phyloP scores from a whole-genome alignment of 108 stramenopile genomes.

The Aurantiochytrium sp. region DNA sequence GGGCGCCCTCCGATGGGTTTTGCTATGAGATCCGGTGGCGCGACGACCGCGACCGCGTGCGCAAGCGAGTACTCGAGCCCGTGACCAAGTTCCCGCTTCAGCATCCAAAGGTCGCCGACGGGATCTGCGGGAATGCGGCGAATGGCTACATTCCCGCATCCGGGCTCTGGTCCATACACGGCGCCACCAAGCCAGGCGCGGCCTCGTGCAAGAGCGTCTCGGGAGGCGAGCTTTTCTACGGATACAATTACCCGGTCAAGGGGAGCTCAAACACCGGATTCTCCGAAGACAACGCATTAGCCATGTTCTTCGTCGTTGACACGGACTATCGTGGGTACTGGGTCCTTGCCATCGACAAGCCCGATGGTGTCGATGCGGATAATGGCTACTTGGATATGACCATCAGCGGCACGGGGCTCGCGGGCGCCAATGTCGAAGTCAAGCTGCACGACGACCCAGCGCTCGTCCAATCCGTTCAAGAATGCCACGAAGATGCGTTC shows the following conservation, averaged over 20 bases:
- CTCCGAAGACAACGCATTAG: neutral
- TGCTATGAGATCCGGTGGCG: slow-evolving; percentile 18
- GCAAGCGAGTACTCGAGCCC: neutral
- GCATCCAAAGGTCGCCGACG: neutral
- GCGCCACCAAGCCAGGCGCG: neutral
- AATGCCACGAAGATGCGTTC: neutral
- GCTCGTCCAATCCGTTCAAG: no score
- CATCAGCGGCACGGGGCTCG: neutral
- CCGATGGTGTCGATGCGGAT: neutral
- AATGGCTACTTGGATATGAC: neutral
- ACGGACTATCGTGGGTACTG: neutral
- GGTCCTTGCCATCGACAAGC: slow-evolving; percentile 14
- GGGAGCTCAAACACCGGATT: neutral
- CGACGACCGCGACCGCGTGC: neutral
- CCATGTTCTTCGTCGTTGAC: slow-evolving; percentile 16
- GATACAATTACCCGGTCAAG: neutral
- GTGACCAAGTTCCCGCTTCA: neutral
- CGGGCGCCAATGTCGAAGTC: neutral
- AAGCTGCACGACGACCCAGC: neutral
- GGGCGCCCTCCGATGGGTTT: neutral
- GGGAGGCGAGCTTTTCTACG: slow-evolving; percentile 26
- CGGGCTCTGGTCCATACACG: neutral
- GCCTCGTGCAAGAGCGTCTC: neutral
- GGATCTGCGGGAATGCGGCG: neutral
- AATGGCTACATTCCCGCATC: neutral